Percentiles rank a stretch among this genome's conserved stretches.
Evolutionary conservation across 1,139 yeast species (phyloP).

Genomic region (Hanseniaspora gamundiae): DNA sequence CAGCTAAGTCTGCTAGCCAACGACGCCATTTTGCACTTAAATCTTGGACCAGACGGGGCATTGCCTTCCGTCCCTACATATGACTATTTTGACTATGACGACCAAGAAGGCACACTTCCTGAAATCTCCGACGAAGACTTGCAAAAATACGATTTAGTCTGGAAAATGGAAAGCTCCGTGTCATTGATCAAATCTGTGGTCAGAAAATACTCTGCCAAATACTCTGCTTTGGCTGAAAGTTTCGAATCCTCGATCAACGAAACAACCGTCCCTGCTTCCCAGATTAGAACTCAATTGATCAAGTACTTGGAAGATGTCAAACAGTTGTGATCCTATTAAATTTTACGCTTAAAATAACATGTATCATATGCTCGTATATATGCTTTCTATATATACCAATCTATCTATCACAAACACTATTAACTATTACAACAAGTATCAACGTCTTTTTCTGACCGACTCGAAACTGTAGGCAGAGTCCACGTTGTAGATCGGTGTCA

Average conservation of each 20-base stretch:
- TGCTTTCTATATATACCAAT: too few relatives aligned
- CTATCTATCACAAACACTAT: too few relatives aligned
- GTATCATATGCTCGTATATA: slow-evolving; percentile 2
- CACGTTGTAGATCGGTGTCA: background rate
- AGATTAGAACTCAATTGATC: slow-evolving; percentile 18
- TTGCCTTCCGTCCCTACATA: slow-evolving; percentile 20
- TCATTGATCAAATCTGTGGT: slow-evolving; percentile 28
- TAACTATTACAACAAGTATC: too few relatives aligned
- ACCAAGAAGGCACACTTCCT: slow-evolving; percentile 12
- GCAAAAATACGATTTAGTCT: slow-evolving; percentile 19
- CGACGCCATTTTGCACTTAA: slow-evolving; percentile 21
- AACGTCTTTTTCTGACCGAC: background rate
- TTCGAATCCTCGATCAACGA: slow-evolving; percentile 15
- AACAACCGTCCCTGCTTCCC: slow-evolving; percentile 20
- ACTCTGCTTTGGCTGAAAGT: slow-evolving; percentile 16
- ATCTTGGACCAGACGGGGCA: slow-evolving; percentile 16
- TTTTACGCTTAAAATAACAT: background rate
- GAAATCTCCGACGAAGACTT: slow-evolving; percentile 16
- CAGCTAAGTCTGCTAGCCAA: slow-evolving; percentile 31
- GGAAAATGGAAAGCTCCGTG: slow-evolving; percentile 29
- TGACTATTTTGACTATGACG: slow-evolving; percentile 12
- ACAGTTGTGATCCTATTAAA: slow-evolving; percentile 12
- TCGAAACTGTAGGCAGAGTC: background rate
- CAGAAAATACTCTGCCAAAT: slow-evolving; percentile 29
- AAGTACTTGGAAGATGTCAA: slow-evolving; percentile 27